These are phyloP conservation scores for Arthrobotrys entomopaga DNA, from an alignment of 2,329 filamentous ascomycete species.

Conservation along the genomic window DNA sequence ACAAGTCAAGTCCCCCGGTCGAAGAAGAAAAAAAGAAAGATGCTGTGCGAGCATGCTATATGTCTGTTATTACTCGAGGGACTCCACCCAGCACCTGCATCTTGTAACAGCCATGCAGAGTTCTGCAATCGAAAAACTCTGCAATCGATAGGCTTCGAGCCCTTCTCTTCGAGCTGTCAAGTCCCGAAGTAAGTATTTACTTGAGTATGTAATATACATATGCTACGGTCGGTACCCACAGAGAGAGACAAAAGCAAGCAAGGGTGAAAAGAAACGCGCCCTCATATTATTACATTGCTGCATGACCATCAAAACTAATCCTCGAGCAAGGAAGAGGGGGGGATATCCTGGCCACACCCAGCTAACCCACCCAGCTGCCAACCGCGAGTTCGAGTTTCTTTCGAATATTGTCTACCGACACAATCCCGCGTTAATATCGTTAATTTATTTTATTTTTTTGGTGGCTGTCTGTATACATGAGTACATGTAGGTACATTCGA, in stretches of 20 bases:
- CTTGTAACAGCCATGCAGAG: neutral
- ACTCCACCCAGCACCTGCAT: constrained; percentile 9
- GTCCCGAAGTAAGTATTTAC: neutral
- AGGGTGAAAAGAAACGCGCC: constrained; percentile 4
- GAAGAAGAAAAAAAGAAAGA: neutral
- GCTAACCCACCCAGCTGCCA: neutral
- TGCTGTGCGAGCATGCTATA: neutral
- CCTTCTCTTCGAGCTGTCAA: neutral
- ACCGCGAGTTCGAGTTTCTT: neutral
- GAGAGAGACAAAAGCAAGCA: neutral
- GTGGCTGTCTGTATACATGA: too few relatives aligned
- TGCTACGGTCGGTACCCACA: too few relatives aligned
- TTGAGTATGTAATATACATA: too few relatives aligned
- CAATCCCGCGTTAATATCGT: too few relatives aligned
- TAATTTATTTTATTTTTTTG: neutral
- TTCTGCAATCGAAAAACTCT: too few relatives aligned
- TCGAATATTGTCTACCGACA: constrained; percentile 30
- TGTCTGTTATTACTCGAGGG: neutral
- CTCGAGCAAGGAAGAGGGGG: constrained; percentile 4
- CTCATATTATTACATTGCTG: constrained; percentile 38
- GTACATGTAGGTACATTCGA: neutral
- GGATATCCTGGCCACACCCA: constrained; percentile 31
- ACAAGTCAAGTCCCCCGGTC: too few relatives aligned
- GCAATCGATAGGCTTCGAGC: constrained; percentile 42
- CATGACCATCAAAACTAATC: constrained; percentile 17